Evolutionary conservation across 768 basidiomycete genomes (phyloP).

Genomic region (Boletus sp.): DNA sequence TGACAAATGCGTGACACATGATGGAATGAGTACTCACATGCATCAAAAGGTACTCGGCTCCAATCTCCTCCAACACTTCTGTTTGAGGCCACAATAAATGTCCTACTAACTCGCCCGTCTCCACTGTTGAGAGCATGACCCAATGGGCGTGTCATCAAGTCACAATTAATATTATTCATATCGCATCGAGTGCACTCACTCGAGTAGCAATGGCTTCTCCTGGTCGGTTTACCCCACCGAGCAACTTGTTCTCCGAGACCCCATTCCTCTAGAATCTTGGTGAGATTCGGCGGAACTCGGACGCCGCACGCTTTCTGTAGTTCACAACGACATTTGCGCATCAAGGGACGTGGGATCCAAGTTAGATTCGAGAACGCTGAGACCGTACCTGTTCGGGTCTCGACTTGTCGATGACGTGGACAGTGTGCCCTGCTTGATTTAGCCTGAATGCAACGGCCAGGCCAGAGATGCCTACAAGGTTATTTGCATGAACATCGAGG

Average conservation of each 20-base stretch:
- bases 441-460: constrained; percentile 54
- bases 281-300: constrained; percentile 54
- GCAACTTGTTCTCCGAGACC: constrained; percentile 42
- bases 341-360: background rate
- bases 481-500: background rate
- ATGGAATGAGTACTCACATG: constrained; percentile 33
- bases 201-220: constrained; percentile 13
- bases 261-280: constrained; percentile 51
- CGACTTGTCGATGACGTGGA: constrained; percentile 51
- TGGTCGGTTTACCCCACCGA: constrained; percentile 27
- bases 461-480: constrained; percentile 40
- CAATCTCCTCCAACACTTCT: constrained; percentile 43
- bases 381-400: constrained; percentile 36
- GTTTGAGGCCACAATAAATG: constrained; percentile 41
- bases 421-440: constrained; percentile 49
- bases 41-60: constrained; percentile 46
- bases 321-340: background rate
- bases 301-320: constrained; percentile 36
- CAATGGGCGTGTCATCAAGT: background rate
- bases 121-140: constrained; percentile 28
- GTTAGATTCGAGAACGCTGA: background rate
- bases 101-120: constrained; percentile 41
- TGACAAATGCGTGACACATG: background rate
- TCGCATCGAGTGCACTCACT: constrained; percentile 6
- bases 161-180: background rate